Percentiles rank a stretch among this genome's conserved stretches.
phyloP scores from a whole-genome alignment of 768 basidiomycete species.

The Gloeopeniophorella convolvens region DNA sequence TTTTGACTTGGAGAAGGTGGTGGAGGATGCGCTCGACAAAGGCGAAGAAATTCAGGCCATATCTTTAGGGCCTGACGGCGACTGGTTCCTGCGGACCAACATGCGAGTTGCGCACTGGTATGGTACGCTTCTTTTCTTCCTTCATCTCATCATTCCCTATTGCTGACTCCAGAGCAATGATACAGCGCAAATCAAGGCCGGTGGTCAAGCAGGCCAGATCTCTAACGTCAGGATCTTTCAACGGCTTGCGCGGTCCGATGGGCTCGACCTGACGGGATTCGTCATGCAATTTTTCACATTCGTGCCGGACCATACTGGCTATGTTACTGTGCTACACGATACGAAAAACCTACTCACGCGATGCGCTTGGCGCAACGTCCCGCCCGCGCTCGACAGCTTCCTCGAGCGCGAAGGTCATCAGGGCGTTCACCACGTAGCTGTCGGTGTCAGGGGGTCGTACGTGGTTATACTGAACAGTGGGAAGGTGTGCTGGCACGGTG shows the following conservation, averaged over 20 bases:
- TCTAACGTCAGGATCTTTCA: conserved; percentile 8
- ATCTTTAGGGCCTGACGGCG: conserved; percentile 10
- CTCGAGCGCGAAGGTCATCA: not conserved
- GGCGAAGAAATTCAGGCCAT: conserved; percentile 5
- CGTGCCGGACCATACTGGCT: conserved; percentile 5
- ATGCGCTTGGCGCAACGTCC: conserved; percentile 9
- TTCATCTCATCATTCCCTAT: not conserved
- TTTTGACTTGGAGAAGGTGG: conserved; percentile 1
- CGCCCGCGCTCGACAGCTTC: not conserved
- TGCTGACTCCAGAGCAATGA: not conserved
- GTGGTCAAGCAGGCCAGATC: not conserved
- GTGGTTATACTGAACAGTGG: conserved; percentile 8
- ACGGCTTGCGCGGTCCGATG: not conserved
- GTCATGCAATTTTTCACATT: conserved; percentile 9
- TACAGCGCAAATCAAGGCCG: conserved; percentile 5
- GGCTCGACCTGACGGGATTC: not conserved
- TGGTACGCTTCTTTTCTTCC: conserved; percentile 5
- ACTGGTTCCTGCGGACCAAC: conserved; percentile 15
- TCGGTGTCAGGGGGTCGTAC: conserved; percentile 2
- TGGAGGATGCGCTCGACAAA: conserved; percentile 1
- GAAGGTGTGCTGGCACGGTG: not conserved
- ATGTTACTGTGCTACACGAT: conserved; percentile 5
- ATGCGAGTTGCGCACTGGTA: too few species aligned
- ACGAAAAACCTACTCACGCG: not conserved
- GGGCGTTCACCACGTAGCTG: conserved; percentile 12